Conservation (phyloP, 2,329 filamentous ascomycete genomes). For the Aspergillus japonicus region DNA sequence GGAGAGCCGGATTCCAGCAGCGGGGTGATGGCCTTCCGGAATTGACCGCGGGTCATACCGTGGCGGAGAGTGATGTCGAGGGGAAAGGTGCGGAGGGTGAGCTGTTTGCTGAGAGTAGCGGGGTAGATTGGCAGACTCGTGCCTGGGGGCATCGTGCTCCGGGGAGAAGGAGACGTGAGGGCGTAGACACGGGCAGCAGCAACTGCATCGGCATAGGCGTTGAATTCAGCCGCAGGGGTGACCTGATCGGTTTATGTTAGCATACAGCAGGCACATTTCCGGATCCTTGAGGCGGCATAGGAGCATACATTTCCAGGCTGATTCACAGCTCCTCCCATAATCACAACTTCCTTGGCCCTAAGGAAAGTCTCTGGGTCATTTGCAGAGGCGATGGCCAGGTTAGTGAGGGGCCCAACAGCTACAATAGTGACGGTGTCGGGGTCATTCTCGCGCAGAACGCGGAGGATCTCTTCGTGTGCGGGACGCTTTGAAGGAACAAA, state of each 20-base stretch:
- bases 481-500: conserved; percentile 74
- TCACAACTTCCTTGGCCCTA: conserved; percentile 81
- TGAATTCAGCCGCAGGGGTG: conserved; percentile 87
- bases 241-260: conserved; percentile 37
- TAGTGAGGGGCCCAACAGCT: conserved; percentile 88
- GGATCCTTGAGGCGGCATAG: neutral
- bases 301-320: conserved; percentile 74
- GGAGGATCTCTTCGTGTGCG: conserved; percentile 85
- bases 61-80: conserved; percentile 76
- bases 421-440: conserved; percentile 84
- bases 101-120: conserved; percentile 57
- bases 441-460: conserved; percentile 77
- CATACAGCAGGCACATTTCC: neutral
- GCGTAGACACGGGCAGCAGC: conserved; percentile 76
- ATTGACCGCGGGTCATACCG: conserved; percentile 61
- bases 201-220: conserved; percentile 83
- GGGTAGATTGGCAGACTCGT: conserved; percentile 62
- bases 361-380: conserved; percentile 88
- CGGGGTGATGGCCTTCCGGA: conserved; percentile 56
- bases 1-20: conserved; percentile 65
- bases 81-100: conserved; percentile 71
- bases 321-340: conserved; percentile 89
- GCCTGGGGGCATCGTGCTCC: conserved; percentile 72
- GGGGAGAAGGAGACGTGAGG: conserved; percentile 71
- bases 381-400: conserved; percentile 82